These are phyloP conservation scores for Bathelium albidoporum DNA, from an alignment of 495 filamentous ascomycete genomes.

Conservation along the genomic window DNA sequence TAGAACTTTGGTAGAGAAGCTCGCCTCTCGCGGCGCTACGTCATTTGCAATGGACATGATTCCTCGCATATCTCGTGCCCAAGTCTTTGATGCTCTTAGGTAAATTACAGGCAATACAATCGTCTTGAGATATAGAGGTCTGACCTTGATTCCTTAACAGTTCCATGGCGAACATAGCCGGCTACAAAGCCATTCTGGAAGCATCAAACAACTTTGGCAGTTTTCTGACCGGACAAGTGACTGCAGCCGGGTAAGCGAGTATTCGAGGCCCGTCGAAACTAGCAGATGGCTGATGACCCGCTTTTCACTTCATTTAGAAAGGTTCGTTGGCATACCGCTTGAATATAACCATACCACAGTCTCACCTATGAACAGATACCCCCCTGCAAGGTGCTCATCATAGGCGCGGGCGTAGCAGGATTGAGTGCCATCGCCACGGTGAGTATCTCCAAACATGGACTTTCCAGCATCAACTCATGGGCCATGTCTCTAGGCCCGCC, in stretches of 20 bases:
- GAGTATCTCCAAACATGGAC: neutral
- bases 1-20: slow-evolving; percentile 52
- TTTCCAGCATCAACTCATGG: neutral
- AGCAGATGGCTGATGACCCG: slow-evolving; percentile 13
- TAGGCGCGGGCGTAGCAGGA: slow-evolving; percentile 73
- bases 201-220: slow-evolving; percentile 74
- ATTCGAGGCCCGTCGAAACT: slow-evolving; percentile 10
- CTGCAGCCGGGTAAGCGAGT: slow-evolving; percentile 51
- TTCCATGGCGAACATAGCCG: slow-evolving; percentile 81
- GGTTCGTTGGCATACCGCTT: slow-evolving; percentile 8
- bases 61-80: slow-evolving; percentile 70
- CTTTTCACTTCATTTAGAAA: slow-evolving; percentile 12
- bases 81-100: slow-evolving; percentile 67
- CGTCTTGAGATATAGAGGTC: neutral
- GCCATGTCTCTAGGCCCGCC: slow-evolving; percentile 39
- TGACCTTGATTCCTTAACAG: slow-evolving; percentile 23
- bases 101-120: slow-evolving; percentile 1
- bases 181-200: slow-evolving; percentile 75
- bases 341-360: neutral
- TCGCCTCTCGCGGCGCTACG: slow-evolving; percentile 53
- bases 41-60: slow-evolving; percentile 79
- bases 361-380: slow-evolving; percentile 46
- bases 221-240: slow-evolving; percentile 73
- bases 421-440: slow-evolving; percentile 67
- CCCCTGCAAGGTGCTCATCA: slow-evolving; percentile 71